Evolutionary conservation across 768 basidiomycete species (phyloP), one percentile per base, ranked within the genome.

Genomic region (Asterophora lycoperdoides): DNA sequence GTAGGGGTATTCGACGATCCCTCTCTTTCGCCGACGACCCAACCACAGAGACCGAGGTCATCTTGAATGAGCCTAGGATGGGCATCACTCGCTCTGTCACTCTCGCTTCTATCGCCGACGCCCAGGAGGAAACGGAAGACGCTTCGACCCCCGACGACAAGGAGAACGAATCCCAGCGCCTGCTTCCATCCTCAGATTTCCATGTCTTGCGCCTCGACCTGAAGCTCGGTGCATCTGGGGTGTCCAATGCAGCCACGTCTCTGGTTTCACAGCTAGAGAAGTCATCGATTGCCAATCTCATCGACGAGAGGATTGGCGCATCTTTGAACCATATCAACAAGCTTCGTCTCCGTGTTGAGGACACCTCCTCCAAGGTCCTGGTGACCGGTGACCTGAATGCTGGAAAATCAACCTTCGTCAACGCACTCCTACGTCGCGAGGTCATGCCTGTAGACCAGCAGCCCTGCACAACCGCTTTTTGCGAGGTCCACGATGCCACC

Each of bases 381-480:
- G 93, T 99, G 50, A 98, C 96, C 18, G 96, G 96, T 52, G 96
- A 99, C 64, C 77, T 99, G 51, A 99, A 99, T 65, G 89, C 96
- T 30, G 96, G 96, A 60, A 99, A 99, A 69, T 96, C 93, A 15
- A 98, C 96, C 0, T 90, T 99, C 63, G 92, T 99, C 64, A 99
- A 99, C 62, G 91, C 95, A 4, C 74, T 99, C 29, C 81, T 99
- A 4, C 77, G 93, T 39, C 79, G 93, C 5, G 82, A 90, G 61
- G 83, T 96, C 37, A 91, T 99, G 87, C 93, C 96, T 7, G 85
- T 94, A 51, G 96, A 99, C 67, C 93, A 99, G 64, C 96, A 98
- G 64, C 96, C 96, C 3, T 91, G 93, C 66, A 99, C 96, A 0
- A 93, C 93, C 23, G 84, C 93, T 26, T 99, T 99, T 63, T 95